Conservation (phyloP, 192 early-diverging fungal genomes). For the Paraglomus occultum region DNA sequence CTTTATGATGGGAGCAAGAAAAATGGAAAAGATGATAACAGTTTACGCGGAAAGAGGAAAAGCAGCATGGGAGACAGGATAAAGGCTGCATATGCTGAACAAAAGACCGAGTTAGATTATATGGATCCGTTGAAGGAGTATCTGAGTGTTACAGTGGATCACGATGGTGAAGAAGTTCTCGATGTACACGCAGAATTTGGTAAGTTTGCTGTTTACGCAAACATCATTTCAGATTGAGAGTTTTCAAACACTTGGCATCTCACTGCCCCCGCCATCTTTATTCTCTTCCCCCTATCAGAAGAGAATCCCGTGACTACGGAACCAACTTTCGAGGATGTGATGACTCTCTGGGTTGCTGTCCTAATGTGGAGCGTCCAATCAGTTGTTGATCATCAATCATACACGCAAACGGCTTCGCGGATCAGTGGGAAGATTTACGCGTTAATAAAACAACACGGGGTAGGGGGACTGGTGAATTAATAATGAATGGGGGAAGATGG, state of each 20-base stretch:
- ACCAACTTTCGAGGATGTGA: constrained; percentile 25
- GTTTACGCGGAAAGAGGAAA: too few species aligned
- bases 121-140: constrained; percentile 27
- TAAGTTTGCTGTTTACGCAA: not conserved
- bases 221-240: too few species aligned
- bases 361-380: constrained; percentile 11
- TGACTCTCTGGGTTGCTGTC: constrained; percentile 20
- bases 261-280: not conserved
- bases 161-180: constrained; percentile 9
- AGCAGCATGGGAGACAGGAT: not conserved
- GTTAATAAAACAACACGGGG: not conserved
- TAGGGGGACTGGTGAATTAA: too few species aligned
- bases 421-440: constrained; percentile 10
- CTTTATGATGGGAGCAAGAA: too few species aligned
- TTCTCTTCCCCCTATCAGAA: not conserved
- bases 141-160: constrained; percentile 6
- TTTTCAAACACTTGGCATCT: not conserved
- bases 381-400: not conserved
- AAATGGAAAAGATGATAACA: not conserved
- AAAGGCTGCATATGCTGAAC: not conserved
- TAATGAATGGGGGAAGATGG: too few species aligned
- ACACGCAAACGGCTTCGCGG: not conserved
- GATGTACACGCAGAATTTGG: constrained; percentile 14
- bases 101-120: constrained; percentile 20
- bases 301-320: not conserved